Evolutionary conservation across 1,139 yeast species (phyloP).

Genomic region (Citeromyces siamensis): DNA sequence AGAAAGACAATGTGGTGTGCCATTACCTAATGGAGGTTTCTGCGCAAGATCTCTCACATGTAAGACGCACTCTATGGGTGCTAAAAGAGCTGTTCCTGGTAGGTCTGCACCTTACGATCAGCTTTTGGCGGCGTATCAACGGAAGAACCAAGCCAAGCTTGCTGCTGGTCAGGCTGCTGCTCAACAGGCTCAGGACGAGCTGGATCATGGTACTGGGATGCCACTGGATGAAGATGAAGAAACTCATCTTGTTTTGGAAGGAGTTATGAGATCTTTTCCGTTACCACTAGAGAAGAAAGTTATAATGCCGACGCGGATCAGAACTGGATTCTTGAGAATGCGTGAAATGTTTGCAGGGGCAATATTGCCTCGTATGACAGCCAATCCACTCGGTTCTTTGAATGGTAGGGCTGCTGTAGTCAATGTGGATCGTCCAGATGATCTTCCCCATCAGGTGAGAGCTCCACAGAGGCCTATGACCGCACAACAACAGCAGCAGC

Average conservation of each 20-base stretch:
- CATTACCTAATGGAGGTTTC: constrained; percentile 80
- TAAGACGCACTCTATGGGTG: constrained; percentile 97
- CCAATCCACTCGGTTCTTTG: constrained; percentile 48
- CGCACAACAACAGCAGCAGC: constrained; percentile 24
- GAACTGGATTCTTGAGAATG: constrained; percentile 68
- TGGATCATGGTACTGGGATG: constrained; percentile 25
- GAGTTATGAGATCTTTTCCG: constrained; percentile 73
- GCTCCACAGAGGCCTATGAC: constrained; percentile 34
- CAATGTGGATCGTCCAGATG: constrained; percentile 49
- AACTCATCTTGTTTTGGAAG: constrained; percentile 84
- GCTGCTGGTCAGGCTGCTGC: constrained; percentile 75
- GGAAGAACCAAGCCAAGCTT: constrained; percentile 81
- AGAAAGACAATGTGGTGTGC: constrained; percentile 94
- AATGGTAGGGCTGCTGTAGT: constrained; percentile 70
- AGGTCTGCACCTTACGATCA: constrained; percentile 89
- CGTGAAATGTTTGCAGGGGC: constrained; percentile 71
- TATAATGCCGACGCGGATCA: constrained; percentile 54
- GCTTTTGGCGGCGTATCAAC: constrained; percentile 78
- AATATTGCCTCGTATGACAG: constrained; percentile 28
- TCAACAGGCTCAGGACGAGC: constrained; percentile 30
- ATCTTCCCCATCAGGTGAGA: constrained; percentile 48
- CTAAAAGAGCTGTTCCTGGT: constrained; percentile 90
- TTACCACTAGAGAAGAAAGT: constrained; percentile 74
- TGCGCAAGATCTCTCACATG: constrained; percentile 95
- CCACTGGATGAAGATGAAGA: constrained; percentile 74